Conservation (phyloP, 2,329 filamentous ascomycete species). For the Raffaelea ambrosiae region DNA sequence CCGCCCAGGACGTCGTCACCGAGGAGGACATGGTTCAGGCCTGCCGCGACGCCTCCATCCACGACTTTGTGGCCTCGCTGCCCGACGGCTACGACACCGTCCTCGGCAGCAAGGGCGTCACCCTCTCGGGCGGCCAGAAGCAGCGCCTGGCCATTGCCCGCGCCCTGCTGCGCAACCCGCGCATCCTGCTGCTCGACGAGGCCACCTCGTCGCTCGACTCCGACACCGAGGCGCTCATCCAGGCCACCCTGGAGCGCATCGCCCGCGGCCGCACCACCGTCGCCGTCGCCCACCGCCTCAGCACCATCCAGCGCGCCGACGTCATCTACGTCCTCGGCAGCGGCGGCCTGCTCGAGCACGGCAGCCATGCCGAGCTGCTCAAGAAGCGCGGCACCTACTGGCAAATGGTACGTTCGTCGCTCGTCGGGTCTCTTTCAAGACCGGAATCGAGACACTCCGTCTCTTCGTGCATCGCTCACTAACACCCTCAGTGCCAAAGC, state of each 20-base stretch:
- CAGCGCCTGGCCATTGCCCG: slow-evolving; percentile 49
- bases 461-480: slow-evolving; percentile 5
- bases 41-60: slow-evolving; percentile 56
- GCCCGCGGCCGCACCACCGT: slow-evolving; percentile 68
- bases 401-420: slow-evolving; percentile 42
- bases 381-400: slow-evolving; percentile 45
- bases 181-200: slow-evolving; percentile 49
- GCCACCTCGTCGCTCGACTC: slow-evolving; percentile 52
- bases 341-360: slow-evolving; percentile 75
- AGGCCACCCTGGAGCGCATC: slow-evolving; percentile 58
- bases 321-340: slow-evolving; percentile 95
- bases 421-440: not conserved
- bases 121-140: slow-evolving; percentile 48
- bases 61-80: slow-evolving; percentile 61
- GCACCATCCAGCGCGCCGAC: slow-evolving; percentile 90
- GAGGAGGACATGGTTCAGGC: slow-evolving; percentile 43
- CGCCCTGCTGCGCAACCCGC: slow-evolving; percentile 42
- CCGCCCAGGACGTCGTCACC: slow-evolving; percentile 36
- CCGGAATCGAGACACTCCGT: no score
- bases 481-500: slow-evolving; percentile 41
- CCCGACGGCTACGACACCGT: slow-evolving; percentile 61
- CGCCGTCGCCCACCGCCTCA: slow-evolving; percentile 84
- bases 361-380: slow-evolving; percentile 51
- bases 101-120: slow-evolving; percentile 58
- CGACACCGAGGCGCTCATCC: slow-evolving; percentile 50